Evolutionary conservation across 225 moss, liverwort and hornwort species (phyloP), one percentile per base, ranked within the genome.

Genomic region (Climacium dendroides): DNA sequence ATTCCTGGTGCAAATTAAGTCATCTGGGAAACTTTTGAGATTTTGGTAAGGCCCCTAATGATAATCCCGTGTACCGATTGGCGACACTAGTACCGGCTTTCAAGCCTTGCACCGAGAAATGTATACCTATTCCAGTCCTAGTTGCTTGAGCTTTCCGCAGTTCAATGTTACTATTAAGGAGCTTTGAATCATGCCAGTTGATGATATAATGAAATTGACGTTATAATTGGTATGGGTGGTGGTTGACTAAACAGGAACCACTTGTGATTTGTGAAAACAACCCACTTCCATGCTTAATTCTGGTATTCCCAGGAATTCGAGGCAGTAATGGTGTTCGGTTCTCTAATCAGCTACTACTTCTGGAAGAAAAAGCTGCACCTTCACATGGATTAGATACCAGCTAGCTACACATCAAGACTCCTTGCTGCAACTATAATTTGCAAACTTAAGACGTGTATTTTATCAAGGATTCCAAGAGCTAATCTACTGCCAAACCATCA

Each of bases 281-380:
- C 30, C 13, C 78, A 41, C 58, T 79, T 43, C 41, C 19, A 2
- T 48, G 50, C 69, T 8, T 48, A 54, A 37, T 28, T 65, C 63
- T n/a, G n/a, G 28, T 20, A 17, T 19, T 57, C 19, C 26, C 78
- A 62, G 71, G 60, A 63, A 64, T n/a, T 54, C 41, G 29, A 63
- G 39, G 59, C 20, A 79, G 60, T 79, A 60, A 79, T 79, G 79
- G 43, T 79, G 43, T 60, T 79, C 88, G 53, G 7, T 73, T 83
- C 86, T 41, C 73, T 54, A 24, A 58, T 86, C 65, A 86, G 74
- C 83, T 83, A 59, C 79, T 91, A 91, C 77, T 91, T 74, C 52
- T 80, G 83, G 79, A 83, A 89, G 83, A 91, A 91, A 66, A 89
- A 86, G 73, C 34, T 91, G 67, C 83, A 91, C 86, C 86, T 91